Percentiles rank a stretch among this genome's conserved stretches.
Conservation (phyloP, 1,139 yeast genomes). For the Maudiozyma humilis region DNA sequence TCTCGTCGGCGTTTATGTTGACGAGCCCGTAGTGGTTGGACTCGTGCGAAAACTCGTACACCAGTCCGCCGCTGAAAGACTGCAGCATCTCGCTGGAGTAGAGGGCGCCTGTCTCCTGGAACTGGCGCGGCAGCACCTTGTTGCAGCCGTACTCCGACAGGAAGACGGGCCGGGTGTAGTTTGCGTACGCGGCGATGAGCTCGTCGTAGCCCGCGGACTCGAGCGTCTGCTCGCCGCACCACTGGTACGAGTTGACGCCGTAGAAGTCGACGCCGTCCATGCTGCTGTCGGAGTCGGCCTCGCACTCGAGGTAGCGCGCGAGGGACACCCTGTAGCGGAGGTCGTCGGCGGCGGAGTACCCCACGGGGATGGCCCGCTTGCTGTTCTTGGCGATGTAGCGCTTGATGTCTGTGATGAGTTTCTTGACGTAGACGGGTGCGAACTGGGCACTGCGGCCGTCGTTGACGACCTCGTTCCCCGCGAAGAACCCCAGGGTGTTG, state of each 20-base stretch:
- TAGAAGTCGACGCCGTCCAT: conserved; percentile 65
- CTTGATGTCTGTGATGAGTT: conserved; percentile 74
- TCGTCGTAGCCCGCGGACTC: conserved; percentile 72
- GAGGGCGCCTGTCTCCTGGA: conserved; percentile 68
- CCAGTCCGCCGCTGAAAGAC: conserved; percentile 87
- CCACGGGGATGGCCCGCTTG: conserved; percentile 73
- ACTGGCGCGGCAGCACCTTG: conserved; percentile 66
- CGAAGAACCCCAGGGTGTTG: conserved; percentile 86
- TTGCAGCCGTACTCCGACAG: conserved; percentile 94
- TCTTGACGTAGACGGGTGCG: conserved; percentile 68
- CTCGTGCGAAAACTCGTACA: conserved; percentile 86
- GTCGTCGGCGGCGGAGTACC: conserved; percentile 96
- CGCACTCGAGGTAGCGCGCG: conserved; percentile 77
- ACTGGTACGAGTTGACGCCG: conserved; percentile 91
- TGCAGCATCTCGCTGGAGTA: conserved; percentile 68
- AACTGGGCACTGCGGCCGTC: conserved; percentile 64
- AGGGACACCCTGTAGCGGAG: conserved; percentile 63
- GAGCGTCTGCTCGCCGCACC: conserved; percentile 92
- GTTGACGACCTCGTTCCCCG: conserved; percentile 88
- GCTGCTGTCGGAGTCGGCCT: conserved; percentile 39
- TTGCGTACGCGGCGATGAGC: conserved; percentile 61
- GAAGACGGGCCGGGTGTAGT: conserved; percentile 69
- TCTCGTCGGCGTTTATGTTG: conserved; percentile 49
- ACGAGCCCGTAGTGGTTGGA: conserved; percentile 85
- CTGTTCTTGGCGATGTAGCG: conserved; percentile 51